Percentiles rank a stretch among this genome's conserved stretches.
These are phyloP conservation scores for Populus hybrid DNA, from an alignment of 441 rosid species.

Conservation along the genomic window DNA sequence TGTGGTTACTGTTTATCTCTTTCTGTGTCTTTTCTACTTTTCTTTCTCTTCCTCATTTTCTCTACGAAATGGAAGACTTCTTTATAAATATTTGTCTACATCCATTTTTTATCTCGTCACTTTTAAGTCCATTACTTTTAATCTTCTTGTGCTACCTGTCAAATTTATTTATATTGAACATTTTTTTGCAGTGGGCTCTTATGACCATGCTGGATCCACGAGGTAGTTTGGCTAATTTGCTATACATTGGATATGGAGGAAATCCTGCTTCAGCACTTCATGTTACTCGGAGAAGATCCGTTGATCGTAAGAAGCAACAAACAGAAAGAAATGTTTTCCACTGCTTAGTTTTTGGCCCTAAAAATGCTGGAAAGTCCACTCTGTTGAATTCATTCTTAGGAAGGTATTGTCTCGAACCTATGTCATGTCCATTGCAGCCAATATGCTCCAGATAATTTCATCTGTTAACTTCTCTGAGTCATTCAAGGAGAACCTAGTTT, in stretches of 20 bases:
- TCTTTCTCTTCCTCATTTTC: not conserved
- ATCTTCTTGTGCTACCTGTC: conserved; percentile 9
- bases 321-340: conserved; percentile 68
- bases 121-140: conserved; percentile 8
- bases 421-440: conserved; percentile 7
- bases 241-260: conserved; percentile 59
- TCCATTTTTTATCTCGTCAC: conserved; percentile 1
- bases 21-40: not conserved
- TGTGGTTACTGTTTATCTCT: not conserved
- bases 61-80: not conserved
- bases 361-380: conserved; percentile 68
- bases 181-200: conserved; percentile 68
- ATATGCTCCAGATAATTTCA: conserved; percentile 7
- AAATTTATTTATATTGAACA: conserved; percentile 15
- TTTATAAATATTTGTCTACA: not conserved
- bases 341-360: conserved; percentile 74
- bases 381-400: conserved; percentile 63
- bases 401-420: conserved; percentile 43
- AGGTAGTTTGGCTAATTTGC: conserved; percentile 55
- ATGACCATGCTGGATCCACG: conserved; percentile 80
- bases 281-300: conserved; percentile 54
- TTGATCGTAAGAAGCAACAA: conserved; percentile 57
- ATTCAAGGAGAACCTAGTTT: conserved; percentile 6
- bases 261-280: conserved; percentile 58
- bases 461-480: conserved; percentile 7